phyloP scores from a whole-genome alignment of 2,329 filamentous ascomycete species.

The Neodidymelliopsis sp. region DNA sequence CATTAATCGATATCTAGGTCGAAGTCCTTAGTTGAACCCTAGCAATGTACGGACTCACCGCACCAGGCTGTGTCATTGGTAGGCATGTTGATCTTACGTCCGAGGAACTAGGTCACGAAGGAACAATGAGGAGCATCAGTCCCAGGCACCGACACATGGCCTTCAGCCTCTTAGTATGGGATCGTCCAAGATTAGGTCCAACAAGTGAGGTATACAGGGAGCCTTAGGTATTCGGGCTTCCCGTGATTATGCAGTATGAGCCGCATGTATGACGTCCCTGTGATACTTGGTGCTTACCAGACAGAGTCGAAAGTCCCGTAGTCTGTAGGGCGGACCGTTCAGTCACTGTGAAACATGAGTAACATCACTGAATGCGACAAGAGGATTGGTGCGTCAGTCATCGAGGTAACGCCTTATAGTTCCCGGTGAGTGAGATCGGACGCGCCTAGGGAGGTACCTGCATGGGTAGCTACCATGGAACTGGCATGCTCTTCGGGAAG shows the following conservation, averaged over 20 bases:
- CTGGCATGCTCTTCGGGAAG: conserved; percentile 28
- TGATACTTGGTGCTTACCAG: conserved; percentile 26
- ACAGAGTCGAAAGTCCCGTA: conserved; percentile 26
- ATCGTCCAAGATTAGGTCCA: not conserved
- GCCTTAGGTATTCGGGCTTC: conserved; percentile 34
- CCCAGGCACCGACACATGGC: conserved; percentile 8
- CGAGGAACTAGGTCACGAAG: conserved; percentile 10
- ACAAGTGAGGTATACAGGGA: conserved; percentile 3
- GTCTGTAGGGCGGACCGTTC: conserved; percentile 25
- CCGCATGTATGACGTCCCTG: conserved; percentile 34
- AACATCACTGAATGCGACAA: not conserved
- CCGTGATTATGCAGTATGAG: conserved; percentile 32
- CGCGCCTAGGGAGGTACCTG: conserved; percentile 29
- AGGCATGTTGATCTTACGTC: conserved; percentile 4
- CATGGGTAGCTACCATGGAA: conserved; percentile 36
- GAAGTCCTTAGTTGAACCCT: conserved; percentile 10
- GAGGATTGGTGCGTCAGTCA: conserved; percentile 17
- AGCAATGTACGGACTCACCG: conserved; percentile 9
- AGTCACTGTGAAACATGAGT: conserved; percentile 16
- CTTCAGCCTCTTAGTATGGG: conserved; percentile 10
- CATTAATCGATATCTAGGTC: conserved; percentile 8
- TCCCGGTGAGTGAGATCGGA: conserved; percentile 24
- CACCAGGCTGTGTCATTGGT: conserved; percentile 8
- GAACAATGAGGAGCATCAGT: conserved; percentile 1
- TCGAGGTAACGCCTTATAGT: conserved; percentile 24